Evolutionary conservation across 352 stramenopile genomes (phyloP), one percentile per base, ranked within the genome.

Genomic region (Globisporangium paddicum): DNA sequence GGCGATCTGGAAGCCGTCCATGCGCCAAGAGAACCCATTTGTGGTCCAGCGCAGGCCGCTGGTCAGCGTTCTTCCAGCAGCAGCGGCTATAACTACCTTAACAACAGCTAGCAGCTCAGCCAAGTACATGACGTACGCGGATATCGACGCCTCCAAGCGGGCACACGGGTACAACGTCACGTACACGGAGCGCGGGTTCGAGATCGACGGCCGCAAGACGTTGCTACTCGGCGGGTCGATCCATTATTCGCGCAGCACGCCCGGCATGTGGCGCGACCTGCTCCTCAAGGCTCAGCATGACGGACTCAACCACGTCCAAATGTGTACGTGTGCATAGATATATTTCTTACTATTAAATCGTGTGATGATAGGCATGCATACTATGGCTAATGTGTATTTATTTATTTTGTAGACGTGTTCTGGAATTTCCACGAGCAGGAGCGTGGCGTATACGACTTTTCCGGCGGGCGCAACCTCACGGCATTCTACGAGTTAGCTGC

Each of bases 201-300:
- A 71, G 44, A 77, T 91, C 37, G 82, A 89, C 44, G 79, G 77
- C 46, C 65, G 45, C 28, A 48, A 60, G 41, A 87, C 76, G 52
- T 65, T 91, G 42, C 63, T 91, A 26, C 61, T 91, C 3, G 79
- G 82, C 38, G 78, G 79, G 5, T 89, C 76, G n/a, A 82, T 91
- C 41, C 75, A 87, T 56, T 89, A 89, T 60, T 58, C 73, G 28
- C 65, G 74, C 19, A 88, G 73, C 54, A 78, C 75, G 35, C 60
- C 61, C 0, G 69, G 44, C 1, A 79, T 79, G 66, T 92, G 79
- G 82, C 64, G 79, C 50, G 59, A 80, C 40, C 40, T 87, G 34
- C 58, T 92, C 37, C 63, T 64, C 53, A 82, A 86, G 50, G 79
- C 77, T 55, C 86, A 87, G 60, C 68, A 78, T 55, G 82, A 90